phyloP scores from a whole-genome alignment of 176 grass and related monocot genomes.

The Stipa capillata region DNA sequence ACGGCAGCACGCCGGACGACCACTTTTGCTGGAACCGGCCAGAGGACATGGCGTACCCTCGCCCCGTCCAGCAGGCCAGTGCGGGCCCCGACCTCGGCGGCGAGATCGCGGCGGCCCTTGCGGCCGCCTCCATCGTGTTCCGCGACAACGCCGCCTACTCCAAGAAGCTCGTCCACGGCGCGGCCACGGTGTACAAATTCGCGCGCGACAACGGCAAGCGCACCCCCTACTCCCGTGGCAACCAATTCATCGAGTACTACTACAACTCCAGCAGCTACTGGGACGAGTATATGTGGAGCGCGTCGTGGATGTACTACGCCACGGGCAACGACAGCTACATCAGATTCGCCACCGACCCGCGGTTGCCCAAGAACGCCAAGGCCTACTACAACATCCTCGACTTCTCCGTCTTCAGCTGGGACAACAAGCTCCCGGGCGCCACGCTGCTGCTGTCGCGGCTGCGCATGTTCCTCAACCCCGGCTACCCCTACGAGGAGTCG shows the following conservation, averaged over 20 bases:
- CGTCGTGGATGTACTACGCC: conserved; percentile 95
- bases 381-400: conserved; percentile 54
- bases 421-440: conserved; percentile 94
- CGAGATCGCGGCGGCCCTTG: conserved; percentile 80
- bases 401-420: conserved; percentile 89
- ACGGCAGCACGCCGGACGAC: conserved; percentile 46
- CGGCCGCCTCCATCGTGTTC: conserved; percentile 84
- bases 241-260: conserved; percentile 43
- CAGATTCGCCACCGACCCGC: conserved; percentile 70
- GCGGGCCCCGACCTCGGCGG: conserved; percentile 64
- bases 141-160: conserved; percentile 75
- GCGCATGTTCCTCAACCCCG: conserved; percentile 88
- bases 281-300: conserved; percentile 99
- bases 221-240: conserved; percentile 47
- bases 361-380: conserved; percentile 67
- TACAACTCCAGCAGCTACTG: conserved; percentile 88
- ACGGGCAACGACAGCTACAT: conserved; percentile 78
- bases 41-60: conserved; percentile 84
- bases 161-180: conserved; percentile 60
- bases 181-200: conserved; percentile 71
- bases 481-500: conserved; percentile 89
- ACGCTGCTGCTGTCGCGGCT: conserved; percentile 67
- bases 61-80: conserved; percentile 8
- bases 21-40: conserved; percentile 94
- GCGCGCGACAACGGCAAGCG: conserved; percentile 43